phyloP scores from a whole-genome alignment of 805 yeast genomes.

The Suhomyces prunicola region DNA sequence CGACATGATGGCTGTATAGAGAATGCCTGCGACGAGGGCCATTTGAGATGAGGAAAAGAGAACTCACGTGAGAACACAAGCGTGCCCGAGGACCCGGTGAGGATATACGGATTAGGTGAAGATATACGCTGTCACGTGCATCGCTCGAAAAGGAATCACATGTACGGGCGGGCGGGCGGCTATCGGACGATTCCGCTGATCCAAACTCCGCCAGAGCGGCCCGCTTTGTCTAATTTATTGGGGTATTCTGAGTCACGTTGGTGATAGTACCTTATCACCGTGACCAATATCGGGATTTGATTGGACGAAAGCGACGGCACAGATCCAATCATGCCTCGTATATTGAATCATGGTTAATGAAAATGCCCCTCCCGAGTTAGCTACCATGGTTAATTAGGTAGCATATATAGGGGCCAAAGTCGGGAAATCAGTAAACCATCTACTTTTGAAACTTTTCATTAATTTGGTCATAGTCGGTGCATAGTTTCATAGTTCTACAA shows the following conservation, averaged over 20 bases:
- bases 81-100: background rate
- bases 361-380: background rate
- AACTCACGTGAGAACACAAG: background rate
- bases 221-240: background rate
- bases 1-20: background rate
- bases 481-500: background rate
- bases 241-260: conserved; percentile 1
- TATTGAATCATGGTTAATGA: background rate
- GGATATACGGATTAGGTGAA: no score
- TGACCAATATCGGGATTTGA: background rate
- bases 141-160: background rate
- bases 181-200: background rate
- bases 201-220: background rate
- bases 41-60: background rate
- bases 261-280: conserved; percentile 1
- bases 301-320: background rate
- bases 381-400: background rate
- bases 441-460: background rate
- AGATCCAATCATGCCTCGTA: background rate
- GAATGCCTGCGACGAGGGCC: background rate
- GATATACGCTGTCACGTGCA: no score
- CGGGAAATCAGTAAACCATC: background rate
- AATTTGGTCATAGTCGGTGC: background rate
- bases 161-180: background rate
- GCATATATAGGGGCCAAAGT: background rate